Base-by-base conservation (phyloP, 352 stramenopile genomes). In the Phytophthora pluvialis region DNA sequence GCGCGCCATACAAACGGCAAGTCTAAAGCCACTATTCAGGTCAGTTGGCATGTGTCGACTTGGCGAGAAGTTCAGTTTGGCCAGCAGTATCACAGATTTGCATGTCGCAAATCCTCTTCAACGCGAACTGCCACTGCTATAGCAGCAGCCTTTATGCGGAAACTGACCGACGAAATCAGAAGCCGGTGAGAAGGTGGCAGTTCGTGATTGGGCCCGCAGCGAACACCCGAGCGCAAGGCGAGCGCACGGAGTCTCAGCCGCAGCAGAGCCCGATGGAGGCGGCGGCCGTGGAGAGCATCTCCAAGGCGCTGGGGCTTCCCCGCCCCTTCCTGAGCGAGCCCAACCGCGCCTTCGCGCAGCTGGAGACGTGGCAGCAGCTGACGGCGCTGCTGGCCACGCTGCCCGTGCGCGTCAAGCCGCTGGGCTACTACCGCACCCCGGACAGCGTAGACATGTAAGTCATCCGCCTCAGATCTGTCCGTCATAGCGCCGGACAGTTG, bases 401-500 rank as follows among this genome's bases (percentile, higher is more conserved):
- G 36, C 61, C 70, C n/a, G 78, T 93, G 42, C 32, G 18, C 8
- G 64, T 93, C 43, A 77, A 83, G 35, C 83, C 84, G 16, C 60
- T 93, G 4, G 86, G 86, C 15, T 95, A 95, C 60, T 95, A 95
- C 64, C 80, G 83, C 48, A 90, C 82, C 10, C 81, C 81, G 33
- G 83, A 95, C 71, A 88, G 75, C 39, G 71, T 95, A 46, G 81
- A 91, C 67, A 91, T 95, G 86, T 94, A 74, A 60, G 81, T 59
- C 40, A 10, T 13, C 38, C 5, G 10, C 31, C 15, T 28, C 38
- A 1, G 4, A 48, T 44, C 31, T 31, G 51, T 39, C 38, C 51
- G 51, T 59, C 51, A 49, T 48, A 35, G 26, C 36, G 12, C 21
- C 42, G 11, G 38, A 59, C 32, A 35, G 13, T 42, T 60, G 21